phyloP scores from a whole-genome alignment of 176 grass and related monocot genomes.

The Dendrocalamus sinicus region DNA sequence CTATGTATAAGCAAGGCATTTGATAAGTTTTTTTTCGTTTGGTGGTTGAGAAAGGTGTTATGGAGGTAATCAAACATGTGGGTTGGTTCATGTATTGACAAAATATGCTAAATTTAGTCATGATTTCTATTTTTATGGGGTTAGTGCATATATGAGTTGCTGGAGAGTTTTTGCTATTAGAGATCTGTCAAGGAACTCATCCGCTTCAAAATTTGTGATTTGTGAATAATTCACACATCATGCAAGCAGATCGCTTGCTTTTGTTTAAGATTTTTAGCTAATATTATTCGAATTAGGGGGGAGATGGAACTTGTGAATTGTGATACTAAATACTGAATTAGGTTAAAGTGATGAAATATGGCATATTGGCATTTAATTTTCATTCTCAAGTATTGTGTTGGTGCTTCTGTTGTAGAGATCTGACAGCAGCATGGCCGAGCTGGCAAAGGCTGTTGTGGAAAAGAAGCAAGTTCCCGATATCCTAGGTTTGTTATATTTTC shows the following conservation, averaged over 20 bases:
- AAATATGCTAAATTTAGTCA: background rate
- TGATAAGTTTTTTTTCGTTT: conserved; percentile 6
- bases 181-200: background rate
- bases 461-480: conserved; percentile 77
- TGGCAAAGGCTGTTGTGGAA: conserved; percentile 80
- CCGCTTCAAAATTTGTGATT: background rate
- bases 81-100: background rate
- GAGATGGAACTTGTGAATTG: background rate
- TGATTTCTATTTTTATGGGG: background rate
- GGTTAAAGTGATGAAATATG: background rate
- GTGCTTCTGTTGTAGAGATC: conserved; percentile 70
- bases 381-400: conserved; percentile 7
- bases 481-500: conserved; percentile 66
- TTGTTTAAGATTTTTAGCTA: background rate
- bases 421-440: conserved; percentile 69
- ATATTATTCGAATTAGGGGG: background rate
- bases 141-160: conserved; percentile 5
- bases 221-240: background rate
- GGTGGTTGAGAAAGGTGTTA: background rate
- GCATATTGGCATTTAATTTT: background rate
- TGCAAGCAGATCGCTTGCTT: background rate
- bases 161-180: background rate
- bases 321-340: conserved; percentile 2
- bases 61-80: background rate
- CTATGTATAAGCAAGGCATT: background rate